Conservation (phyloP, 169 alveolate genomes). For the Plasmodium blacklocki region DNA sequence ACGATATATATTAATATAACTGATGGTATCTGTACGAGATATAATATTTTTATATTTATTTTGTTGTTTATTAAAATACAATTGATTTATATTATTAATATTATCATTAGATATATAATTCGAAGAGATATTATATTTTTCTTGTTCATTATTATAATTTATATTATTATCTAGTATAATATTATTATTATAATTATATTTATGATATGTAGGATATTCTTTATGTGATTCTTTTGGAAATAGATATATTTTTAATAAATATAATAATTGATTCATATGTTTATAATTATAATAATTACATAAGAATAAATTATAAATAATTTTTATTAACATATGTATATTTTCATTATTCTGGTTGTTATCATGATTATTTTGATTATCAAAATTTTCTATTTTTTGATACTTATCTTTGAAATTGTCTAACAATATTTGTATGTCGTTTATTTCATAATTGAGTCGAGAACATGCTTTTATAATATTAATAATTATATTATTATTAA, state of each 20-base stretch:
- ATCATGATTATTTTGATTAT: too few species aligned
- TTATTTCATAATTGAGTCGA: slow-evolving; percentile 68
- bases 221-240: not conserved
- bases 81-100: slow-evolving; percentile 40
- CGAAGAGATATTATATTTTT: not conserved
- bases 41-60: not conserved
- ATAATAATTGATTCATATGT: slow-evolving; percentile 49
- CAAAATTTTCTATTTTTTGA: not conserved
- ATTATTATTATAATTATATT: slow-evolving; percentile 52
- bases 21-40: not conserved
- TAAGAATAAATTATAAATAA: slow-evolving; percentile 51
- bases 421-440: slow-evolving; percentile 27
- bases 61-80: slow-evolving; percentile 27
- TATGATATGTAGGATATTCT: slow-evolving; percentile 47
- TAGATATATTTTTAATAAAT: slow-evolving; percentile 36
- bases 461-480: slow-evolving; percentile 61
- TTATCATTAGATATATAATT: slow-evolving; percentile 47
- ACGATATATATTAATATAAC: slow-evolving; percentile 47
- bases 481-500: slow-evolving; percentile 6
- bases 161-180: slow-evolving; percentile 29
- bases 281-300: slow-evolving; percentile 48
- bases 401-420: slow-evolving; percentile 12
- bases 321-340: slow-evolving; percentile 46
- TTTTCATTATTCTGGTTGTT: not conserved
- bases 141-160: not conserved